Evolutionary conservation across 202 grass and related monocot genomes (phyloP), one percentile per base, ranked within the genome.

Genomic region (Schoenoplectus triqueter): DNA sequence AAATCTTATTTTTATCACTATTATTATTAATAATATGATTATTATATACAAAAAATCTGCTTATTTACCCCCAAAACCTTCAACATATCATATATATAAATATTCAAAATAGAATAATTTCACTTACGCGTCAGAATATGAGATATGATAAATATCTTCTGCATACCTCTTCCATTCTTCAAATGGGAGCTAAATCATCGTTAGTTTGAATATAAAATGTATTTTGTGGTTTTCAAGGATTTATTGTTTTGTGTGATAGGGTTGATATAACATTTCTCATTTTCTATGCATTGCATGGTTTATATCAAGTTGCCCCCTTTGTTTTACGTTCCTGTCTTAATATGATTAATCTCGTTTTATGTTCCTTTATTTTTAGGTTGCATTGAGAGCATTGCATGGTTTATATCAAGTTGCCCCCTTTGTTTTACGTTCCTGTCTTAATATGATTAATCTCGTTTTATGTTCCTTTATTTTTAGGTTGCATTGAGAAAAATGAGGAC

Each of bases 401-500:
- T 67, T 67, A 13, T 20, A 64, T 64, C 41, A 72, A 49, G 14
- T 40, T 57, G 50, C 4, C 22, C 5, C 7, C 56, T 39, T 51
- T 73, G 17, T 54, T 7, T 39, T 72, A 56, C n/a, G 51, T 9
- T 59, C 21, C 51, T 78, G 61, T 39, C 39, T 59, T 76, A 76
- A 55, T 76, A 50, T 56, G 14, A 76, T 14, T 60, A 44, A 59
- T 78, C 22, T 78, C 61, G 39, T 78, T n/a, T 78, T 61, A 9
- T 14, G 56, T 78, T 55, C 15, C 69, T 81, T 50, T 66, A 86
- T 83, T 42, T 83, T 94, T 75, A 99, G 97, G 97, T 96, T 82
- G 94, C 31, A 31, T 31, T 60, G 92, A 89, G 92, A 92, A 92
- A 87, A 96, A 96, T 89, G 97, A 92, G 48, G 90, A 94, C 87